phyloP scores from a whole-genome alignment of 2,329 filamentous ascomycete species.

The Epichloe coenophiala region DNA sequence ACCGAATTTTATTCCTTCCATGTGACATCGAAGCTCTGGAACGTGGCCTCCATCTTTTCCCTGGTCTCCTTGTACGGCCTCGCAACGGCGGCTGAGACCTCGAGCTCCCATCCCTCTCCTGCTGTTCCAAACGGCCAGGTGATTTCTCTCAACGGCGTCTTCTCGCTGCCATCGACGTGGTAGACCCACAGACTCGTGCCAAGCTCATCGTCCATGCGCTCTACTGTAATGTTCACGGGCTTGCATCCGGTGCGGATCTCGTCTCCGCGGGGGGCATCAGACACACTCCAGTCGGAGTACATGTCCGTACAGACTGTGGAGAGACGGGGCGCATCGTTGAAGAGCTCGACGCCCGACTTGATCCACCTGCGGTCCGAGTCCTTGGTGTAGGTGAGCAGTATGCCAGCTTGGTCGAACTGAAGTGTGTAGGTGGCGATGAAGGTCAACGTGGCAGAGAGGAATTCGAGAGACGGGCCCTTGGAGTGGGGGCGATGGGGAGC shows the following conservation, averaged over 20 bases:
- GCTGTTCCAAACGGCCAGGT: slow-evolving; percentile 55
- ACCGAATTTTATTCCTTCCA: slow-evolving; percentile 16
- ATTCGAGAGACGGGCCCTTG: slow-evolving; percentile 35
- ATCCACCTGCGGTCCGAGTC: slow-evolving; percentile 48
- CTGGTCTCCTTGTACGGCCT: slow-evolving; percentile 40
- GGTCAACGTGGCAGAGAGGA: slow-evolving; percentile 48
- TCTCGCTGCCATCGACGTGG: slow-evolving; percentile 36
- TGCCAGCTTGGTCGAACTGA: slow-evolving; percentile 24
- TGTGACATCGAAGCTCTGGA: slow-evolving; percentile 42
- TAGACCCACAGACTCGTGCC: slow-evolving; percentile 60
- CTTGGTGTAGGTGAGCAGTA: slow-evolving; percentile 31
- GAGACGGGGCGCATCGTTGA: slow-evolving; percentile 46
- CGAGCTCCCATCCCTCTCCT: slow-evolving; percentile 40
- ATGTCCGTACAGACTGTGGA: slow-evolving; percentile 59
- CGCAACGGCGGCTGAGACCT: slow-evolving; percentile 54
- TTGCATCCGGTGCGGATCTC: slow-evolving; percentile 14
- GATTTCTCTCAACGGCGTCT: slow-evolving; percentile 55
- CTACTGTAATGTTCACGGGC: slow-evolving; percentile 26
- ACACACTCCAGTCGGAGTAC: slow-evolving; percentile 66
- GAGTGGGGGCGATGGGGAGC: slow-evolving; percentile 19
- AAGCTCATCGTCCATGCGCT: slow-evolving; percentile 39
- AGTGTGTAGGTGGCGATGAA: slow-evolving; percentile 44
- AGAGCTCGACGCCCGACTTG: slow-evolving; percentile 68
- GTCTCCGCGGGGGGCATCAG: slow-evolving; percentile 27
- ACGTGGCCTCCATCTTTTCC: slow-evolving; percentile 44